Evolutionary conservation across 192 early-diverging fungal species (phyloP).

Genomic region (Coemansia umbellata): DNA sequence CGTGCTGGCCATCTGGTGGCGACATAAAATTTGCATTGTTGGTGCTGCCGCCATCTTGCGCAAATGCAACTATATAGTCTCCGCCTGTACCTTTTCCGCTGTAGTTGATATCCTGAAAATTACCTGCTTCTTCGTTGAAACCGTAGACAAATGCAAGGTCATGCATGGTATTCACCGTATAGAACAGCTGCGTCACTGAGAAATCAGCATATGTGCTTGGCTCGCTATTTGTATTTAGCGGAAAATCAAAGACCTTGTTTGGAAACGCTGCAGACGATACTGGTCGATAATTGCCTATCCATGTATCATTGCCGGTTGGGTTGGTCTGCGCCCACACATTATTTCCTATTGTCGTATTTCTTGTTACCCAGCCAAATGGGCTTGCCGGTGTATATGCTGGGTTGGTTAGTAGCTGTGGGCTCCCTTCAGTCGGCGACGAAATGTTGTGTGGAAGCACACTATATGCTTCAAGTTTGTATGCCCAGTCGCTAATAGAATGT

Average conservation of each 20-base stretch:
- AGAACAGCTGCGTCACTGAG: conserved; percentile 84
- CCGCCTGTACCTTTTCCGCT: conserved; percentile 69
- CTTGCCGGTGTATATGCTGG: conserved; percentile 76
- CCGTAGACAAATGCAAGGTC: conserved; percentile 88
- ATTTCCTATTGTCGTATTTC: conserved; percentile 77
- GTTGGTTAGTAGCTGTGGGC: conserved; percentile 52
- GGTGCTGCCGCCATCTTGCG: conserved; percentile 81
- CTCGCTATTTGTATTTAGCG: conserved; percentile 58
- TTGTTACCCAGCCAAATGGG: conserved; percentile 54
- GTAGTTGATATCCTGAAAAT: conserved; percentile 91
- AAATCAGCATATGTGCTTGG: conserved; percentile 74
- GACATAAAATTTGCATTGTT: conserved; percentile 95
- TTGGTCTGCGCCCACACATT: conserved; percentile 91
- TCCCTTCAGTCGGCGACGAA: conserved; percentile 73
- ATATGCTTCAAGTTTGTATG: conserved; percentile 62
- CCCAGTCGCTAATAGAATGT: conserved; percentile 81
- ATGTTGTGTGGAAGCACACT: conserved; percentile 76
- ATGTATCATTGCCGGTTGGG: conserved; percentile 64
- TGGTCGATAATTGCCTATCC: conserved; percentile 77
- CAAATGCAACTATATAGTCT: conserved; percentile 86
- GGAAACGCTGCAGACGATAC: conserved; percentile 41
- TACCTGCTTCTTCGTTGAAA: conserved; percentile 86
- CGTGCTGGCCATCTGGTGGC: conserved; percentile 84
- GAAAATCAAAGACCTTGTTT: conserved; percentile 69
- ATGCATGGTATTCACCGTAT: conserved; percentile 89